Evolutionary conservation across 768 basidiomycete species (phyloP).

Genomic region (Gelatoporia subvermispora): DNA sequence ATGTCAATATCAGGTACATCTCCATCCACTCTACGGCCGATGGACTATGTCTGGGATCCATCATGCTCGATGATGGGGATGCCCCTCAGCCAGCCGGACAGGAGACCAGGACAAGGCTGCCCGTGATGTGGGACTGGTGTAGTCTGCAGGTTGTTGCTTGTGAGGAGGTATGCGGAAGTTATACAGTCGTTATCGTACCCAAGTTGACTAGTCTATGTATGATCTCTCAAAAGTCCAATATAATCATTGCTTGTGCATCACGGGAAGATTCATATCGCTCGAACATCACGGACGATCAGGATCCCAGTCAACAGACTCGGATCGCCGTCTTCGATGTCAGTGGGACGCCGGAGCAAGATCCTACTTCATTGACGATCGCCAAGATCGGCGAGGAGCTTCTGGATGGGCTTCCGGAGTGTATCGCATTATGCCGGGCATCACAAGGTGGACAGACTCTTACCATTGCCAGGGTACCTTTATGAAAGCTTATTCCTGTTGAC

Average conservation of each 20-base stretch:
- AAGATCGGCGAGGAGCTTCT: constrained; percentile 52
- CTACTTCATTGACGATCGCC: constrained; percentile 35
- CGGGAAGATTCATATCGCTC: constrained; percentile 30
- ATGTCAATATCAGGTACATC: constrained; percentile 39
- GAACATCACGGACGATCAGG: constrained; percentile 12
- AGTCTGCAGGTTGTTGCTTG: constrained; percentile 22
- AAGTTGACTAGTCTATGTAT: not conserved
- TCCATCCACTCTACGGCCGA: constrained; percentile 53
- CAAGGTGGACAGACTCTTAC: constrained; percentile 36
- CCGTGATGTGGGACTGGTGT: constrained; percentile 31
- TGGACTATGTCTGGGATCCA: constrained; percentile 32
- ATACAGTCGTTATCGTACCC: not conserved
- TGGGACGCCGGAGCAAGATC: constrained; percentile 20
- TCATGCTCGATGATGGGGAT: constrained; percentile 24
- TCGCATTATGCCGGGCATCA: constrained; percentile 40
- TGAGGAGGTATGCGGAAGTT: constrained; percentile 21
- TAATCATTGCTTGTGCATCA: constrained; percentile 45
- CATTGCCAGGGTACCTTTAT: too few species aligned
- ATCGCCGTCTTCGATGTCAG: constrained; percentile 37
- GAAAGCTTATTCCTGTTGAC: too few species aligned
- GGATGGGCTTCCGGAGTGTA: constrained; percentile 40
- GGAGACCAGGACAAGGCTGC: constrained; percentile 20
- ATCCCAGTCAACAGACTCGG: constrained; percentile 32
- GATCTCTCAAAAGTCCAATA: constrained; percentile 10
- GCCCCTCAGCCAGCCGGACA: constrained; percentile 24